These are phyloP conservation scores for Macaranga tanarius DNA, from an alignment of 441 rosid species.

Conservation along the genomic window DNA sequence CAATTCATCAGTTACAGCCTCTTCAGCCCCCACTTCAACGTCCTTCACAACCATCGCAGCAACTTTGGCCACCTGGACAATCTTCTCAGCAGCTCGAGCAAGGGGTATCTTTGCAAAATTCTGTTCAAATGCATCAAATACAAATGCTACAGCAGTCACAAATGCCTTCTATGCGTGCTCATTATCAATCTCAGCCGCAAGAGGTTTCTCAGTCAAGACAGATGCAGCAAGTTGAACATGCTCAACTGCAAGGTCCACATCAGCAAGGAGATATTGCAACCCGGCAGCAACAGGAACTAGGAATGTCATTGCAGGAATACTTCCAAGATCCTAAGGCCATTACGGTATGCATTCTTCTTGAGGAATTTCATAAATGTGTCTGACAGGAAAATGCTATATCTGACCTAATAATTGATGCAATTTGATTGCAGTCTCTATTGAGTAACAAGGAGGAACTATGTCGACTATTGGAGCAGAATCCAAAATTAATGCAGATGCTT, in stretches of 20 bases:
- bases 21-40: slow-evolving; percentile 80
- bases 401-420: slow-evolving; percentile 21
- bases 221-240: slow-evolving; percentile 58
- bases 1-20: slow-evolving; percentile 73
- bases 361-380: slow-evolving; percentile 11
- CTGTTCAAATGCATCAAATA: slow-evolving; percentile 63
- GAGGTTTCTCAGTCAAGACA: slow-evolving; percentile 63
- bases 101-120: slow-evolving; percentile 56
- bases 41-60: slow-evolving; percentile 80
- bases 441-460: slow-evolving; percentile 89
- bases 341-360: slow-evolving; percentile 48
- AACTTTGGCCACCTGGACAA: slow-evolving; percentile 65
- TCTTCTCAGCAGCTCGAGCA: slow-evolving; percentile 63
- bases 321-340: slow-evolving; percentile 94
- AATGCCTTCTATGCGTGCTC: slow-evolving; percentile 51
- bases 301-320: slow-evolving; percentile 83
- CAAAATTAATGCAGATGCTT: slow-evolving; percentile 96
- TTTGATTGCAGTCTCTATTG: slow-evolving; percentile 66
- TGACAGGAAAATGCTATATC: slow-evolving; percentile 12
- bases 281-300: slow-evolving; percentile 70
- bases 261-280: slow-evolving; percentile 60
- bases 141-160: slow-evolving; percentile 72
- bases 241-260: slow-evolving; percentile 56
- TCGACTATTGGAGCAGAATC: slow-evolving; percentile 95
- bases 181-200: slow-evolving; percentile 72